phyloP scores from a whole-genome alignment of 2,329 filamentous ascomycete genomes.

The Exophiala viscosa region DNA sequence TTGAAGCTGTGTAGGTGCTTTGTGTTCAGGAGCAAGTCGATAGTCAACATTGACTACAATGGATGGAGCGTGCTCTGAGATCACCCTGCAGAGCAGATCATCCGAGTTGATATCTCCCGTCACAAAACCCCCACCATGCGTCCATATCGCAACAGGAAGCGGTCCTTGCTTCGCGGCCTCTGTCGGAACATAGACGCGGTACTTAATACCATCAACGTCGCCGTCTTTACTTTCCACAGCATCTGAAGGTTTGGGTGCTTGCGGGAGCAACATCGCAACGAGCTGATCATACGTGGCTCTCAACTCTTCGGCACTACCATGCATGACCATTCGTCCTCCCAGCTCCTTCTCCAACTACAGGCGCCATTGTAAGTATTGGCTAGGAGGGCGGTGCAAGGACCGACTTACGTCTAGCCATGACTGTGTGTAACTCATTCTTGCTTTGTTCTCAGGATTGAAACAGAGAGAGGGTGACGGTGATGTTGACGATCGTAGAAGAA shows the following conservation, averaged over 20 bases:
- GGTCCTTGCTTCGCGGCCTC: conserved; percentile 21
- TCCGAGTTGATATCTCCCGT: conserved; percentile 36
- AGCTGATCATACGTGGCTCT: conserved; percentile 20
- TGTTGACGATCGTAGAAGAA: too few relatives aligned
- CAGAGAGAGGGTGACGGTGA: too few relatives aligned
- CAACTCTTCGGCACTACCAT: conserved; percentile 22
- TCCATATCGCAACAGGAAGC: conserved; percentile 27
- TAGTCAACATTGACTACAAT: conserved; percentile 39
- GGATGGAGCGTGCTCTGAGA: conserved; percentile 32
- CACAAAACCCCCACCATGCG: conserved; percentile 31
- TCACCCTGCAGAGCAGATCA: conserved; percentile 34
- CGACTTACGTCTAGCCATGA: conserved; percentile 25
- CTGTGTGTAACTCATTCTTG: conserved; percentile 22
- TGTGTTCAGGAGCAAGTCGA: conserved; percentile 26
- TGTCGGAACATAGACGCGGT: conserved; percentile 24
- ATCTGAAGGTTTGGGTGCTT: conserved; percentile 21
- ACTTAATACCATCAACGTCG: conserved; percentile 24
- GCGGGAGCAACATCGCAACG: conserved; percentile 18
- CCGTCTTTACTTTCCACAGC: conserved; percentile 25
- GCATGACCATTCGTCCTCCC: conserved; percentile 22
- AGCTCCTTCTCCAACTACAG: conserved; percentile 23
- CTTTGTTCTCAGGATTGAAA: background rate
- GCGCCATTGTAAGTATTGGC: background rate
- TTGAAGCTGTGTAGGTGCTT: conserved; percentile 25
- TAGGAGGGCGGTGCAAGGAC: background rate